These are phyloP conservation scores for Macrophomina tecta DNA, from an alignment of 2,329 filamentous ascomycete genomes.

Conservation along the genomic window DNA sequence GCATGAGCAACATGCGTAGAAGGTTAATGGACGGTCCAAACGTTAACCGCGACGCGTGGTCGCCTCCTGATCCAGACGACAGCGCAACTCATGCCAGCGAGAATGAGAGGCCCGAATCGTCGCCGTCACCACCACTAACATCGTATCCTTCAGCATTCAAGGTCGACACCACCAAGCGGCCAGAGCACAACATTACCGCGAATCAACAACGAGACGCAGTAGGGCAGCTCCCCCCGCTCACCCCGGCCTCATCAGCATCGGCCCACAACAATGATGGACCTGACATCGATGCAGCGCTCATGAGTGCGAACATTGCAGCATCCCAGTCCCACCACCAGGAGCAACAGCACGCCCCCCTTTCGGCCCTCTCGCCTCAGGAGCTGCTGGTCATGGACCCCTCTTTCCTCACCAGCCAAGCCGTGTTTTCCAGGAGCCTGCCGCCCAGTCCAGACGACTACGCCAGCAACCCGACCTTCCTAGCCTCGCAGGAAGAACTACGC, in stretches of 20 bases:
- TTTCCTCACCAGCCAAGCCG: not conserved
- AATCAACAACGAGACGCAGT: not conserved
- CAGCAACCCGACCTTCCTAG: conserved; percentile 38
- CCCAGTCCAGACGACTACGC: conserved; percentile 36
- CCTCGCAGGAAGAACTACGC: conserved; percentile 39
- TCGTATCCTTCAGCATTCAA: not conserved
- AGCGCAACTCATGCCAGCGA: not conserved
- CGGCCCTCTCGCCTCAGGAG: conserved; percentile 4
- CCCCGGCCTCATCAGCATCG: not conserved
- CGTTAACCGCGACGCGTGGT: not conserved
- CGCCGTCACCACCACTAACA: not conserved
- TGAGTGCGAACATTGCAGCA: not conserved
- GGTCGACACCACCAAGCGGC: not conserved
- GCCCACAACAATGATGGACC: not conserved
- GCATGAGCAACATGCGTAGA: conserved; percentile 5
- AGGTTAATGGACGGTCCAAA: not conserved
- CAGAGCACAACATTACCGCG: not conserved
- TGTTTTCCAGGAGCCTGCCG: not conserved
- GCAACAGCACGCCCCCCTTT: not conserved
- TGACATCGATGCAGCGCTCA: not conserved
- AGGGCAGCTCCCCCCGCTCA: not conserved
- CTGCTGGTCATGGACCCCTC: conserved; percentile 10
- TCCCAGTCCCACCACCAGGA: not conserved
- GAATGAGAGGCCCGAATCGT: not conserved
- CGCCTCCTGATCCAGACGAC: not conserved